phyloP scores from a whole-genome alignment of 768 basidiomycete genomes.

The Amanita inopinata region DNA sequence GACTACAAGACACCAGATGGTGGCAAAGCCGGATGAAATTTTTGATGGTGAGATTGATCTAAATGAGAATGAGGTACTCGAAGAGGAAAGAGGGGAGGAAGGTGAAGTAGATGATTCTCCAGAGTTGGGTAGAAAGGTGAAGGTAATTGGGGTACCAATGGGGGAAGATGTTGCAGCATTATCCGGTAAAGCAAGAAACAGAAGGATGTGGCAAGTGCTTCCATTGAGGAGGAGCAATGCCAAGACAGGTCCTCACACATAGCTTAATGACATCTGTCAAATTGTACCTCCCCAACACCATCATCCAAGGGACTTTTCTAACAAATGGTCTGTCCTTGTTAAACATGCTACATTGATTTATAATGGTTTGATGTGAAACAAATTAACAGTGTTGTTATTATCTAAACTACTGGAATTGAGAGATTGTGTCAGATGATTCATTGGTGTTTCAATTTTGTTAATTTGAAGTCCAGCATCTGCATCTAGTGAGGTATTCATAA shows the following conservation, averaged over 20 bases:
- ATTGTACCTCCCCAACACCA: too few species aligned
- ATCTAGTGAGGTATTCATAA: too few species aligned
- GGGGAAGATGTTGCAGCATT: slow-evolving; percentile 21
- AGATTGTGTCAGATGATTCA: too few species aligned
- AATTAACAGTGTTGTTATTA: too few species aligned
- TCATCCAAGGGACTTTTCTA: too few species aligned
- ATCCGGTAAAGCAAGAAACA: slow-evolving; percentile 22
- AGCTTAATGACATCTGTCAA: too few species aligned
- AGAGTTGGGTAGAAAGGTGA: slow-evolving; percentile 44
- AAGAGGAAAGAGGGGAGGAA: slow-evolving; percentile 71
- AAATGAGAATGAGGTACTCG: slow-evolving; percentile 67
- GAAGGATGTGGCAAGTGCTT: slow-evolving; percentile 29
- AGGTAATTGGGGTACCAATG: slow-evolving; percentile 32
- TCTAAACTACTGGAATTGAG: too few species aligned
- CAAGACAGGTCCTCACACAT: slow-evolving; percentile 14
- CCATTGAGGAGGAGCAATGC: slow-evolving; percentile 29
- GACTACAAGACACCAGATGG: not conserved
- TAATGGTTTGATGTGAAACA: too few species aligned
- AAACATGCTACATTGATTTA: too few species aligned
- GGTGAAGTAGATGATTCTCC: slow-evolving; percentile 69
- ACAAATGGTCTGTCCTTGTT: too few species aligned
- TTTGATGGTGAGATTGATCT: slow-evolving; percentile 62
- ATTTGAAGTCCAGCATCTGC: too few species aligned
- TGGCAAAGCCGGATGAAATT: slow-evolving; percentile 57
- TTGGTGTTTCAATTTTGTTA: too few species aligned